Percentiles rank a stretch among this genome's conserved stretches.
Conservation (phyloP, 2,329 filamentous ascomycete genomes). For the Arthrobotrys megalospora region DNA sequence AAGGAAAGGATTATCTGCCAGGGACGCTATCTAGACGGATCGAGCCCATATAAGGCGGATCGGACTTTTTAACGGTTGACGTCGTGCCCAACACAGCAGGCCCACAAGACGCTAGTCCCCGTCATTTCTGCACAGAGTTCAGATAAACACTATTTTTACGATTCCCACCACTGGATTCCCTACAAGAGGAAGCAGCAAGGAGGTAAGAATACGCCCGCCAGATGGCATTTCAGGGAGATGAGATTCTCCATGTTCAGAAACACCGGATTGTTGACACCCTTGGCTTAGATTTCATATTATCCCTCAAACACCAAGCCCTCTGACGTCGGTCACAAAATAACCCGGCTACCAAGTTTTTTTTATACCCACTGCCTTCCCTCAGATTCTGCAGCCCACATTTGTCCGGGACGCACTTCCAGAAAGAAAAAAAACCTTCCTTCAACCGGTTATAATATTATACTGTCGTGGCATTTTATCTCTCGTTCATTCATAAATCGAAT, state of each 20-base stretch:
- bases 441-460: not conserved
- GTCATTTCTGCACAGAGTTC: slow-evolving; percentile 7
- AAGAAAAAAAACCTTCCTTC: slow-evolving; percentile 1
- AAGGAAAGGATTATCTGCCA: slow-evolving; percentile 20
- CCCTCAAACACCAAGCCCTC: slow-evolving; percentile 33
- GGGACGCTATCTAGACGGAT: slow-evolving; percentile 35
- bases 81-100: slow-evolving; percentile 40
- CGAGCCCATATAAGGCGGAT: slow-evolving; percentile 38
- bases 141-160: slow-evolving; percentile 42
- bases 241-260: slow-evolving; percentile 44
- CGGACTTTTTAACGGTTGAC: slow-evolving; percentile 44
- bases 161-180: slow-evolving; percentile 29
- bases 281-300: slow-evolving; percentile 34
- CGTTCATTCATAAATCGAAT: slow-evolving; percentile 25
- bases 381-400: slow-evolving; percentile 37
- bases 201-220: slow-evolving; percentile 31
- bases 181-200: slow-evolving; percentile 25
- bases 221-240: slow-evolving; percentile 24
- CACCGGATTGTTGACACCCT: slow-evolving; percentile 47
- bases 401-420: slow-evolving; percentile 50
- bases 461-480: slow-evolving; percentile 12
- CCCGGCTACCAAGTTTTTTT: slow-evolving; percentile 51
- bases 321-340: slow-evolving; percentile 51
- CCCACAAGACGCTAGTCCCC: slow-evolving; percentile 16
- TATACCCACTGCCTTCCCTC: slow-evolving; percentile 30